Evolutionary conservation across 148 eudicot species (phyloP).

Genomic region (Mesembryanthemum crystallinum): DNA sequence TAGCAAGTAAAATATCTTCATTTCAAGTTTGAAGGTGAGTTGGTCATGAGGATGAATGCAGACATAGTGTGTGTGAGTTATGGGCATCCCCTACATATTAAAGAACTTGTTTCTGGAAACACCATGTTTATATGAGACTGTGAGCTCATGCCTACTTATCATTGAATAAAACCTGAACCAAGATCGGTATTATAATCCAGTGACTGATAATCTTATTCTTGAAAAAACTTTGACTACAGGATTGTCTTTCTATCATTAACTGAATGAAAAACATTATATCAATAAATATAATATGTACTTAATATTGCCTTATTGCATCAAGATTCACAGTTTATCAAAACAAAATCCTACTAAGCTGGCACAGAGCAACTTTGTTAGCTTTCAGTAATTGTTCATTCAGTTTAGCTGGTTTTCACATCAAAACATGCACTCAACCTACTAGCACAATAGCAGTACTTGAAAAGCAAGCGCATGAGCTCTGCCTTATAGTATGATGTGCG

Average conservation of each 20-base stretch:
- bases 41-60: neutral
- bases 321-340: neutral
- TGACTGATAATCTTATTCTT: slow-evolving; percentile 10
- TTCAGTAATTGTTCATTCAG: neutral
- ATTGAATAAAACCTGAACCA: neutral
- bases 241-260: neutral
- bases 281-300: neutral
- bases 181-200: neutral
- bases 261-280: neutral
- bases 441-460: neutral
- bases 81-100: neutral
- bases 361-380: neutral
- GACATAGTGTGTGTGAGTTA: neutral
- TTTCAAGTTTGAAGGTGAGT: neutral
- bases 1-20: neutral
- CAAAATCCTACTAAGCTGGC: neutral
- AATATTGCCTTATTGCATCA: neutral
- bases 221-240: neutral
- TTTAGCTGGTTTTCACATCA: neutral
- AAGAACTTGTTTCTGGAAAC: neutral
- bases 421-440: neutral
- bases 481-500: neutral
- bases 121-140: neutral
- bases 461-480: slow-evolving; percentile 10
- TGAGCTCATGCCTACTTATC: neutral